Evolutionary conservation across 106 monocot genomes (phyloP), one percentile per base, ranked within the genome.

Genomic region (Dioscorea dumetorum): DNA sequence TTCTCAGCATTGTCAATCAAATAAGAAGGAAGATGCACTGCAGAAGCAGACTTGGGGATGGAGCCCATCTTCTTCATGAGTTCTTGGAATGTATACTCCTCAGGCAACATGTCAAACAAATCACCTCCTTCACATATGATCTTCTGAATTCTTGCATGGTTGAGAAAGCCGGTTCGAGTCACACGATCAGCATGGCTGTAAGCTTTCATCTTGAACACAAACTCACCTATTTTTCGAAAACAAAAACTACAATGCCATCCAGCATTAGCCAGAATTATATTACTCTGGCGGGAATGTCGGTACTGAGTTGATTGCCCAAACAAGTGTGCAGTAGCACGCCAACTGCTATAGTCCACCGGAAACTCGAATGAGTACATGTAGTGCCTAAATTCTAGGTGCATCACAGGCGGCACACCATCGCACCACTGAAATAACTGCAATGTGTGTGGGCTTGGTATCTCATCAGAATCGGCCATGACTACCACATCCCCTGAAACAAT

Each of bases 171-270:
- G 3, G 18, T 0, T 9, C 66, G 15, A 41, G 68, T 73, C 57
- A 91, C 95, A n/a, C 91, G 76, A 66, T 95, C 95, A 0, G 88
- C 95, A 68, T 95, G 95, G 66, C 91, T 95, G 51, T 95, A 95
- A 3, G 95, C 83, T 14, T 20, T 84, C 95, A 91, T 95, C 83
- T 95, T 95, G 68, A 91, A 91, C 32, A 81, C 75, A 51, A 95
- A 84, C 23, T 91, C 86, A 4, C 86, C 79, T 1, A 91, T 76
- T 4, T 6, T 62, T 10, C 91, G 70, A 72, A 95, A 95, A 66
- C 94, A 95, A 71, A 95, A 95, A 72, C 91, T 95, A 54, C 94
- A 95, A 48, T 95, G 94, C 94, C 94, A 95, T 0, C 94, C 94
- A 3, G 91, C 87, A 77, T 95, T 91, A 0, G 94, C 78, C 21